Conservation (phyloP, 164 flowering plant species). For the Piper betle region DNA sequence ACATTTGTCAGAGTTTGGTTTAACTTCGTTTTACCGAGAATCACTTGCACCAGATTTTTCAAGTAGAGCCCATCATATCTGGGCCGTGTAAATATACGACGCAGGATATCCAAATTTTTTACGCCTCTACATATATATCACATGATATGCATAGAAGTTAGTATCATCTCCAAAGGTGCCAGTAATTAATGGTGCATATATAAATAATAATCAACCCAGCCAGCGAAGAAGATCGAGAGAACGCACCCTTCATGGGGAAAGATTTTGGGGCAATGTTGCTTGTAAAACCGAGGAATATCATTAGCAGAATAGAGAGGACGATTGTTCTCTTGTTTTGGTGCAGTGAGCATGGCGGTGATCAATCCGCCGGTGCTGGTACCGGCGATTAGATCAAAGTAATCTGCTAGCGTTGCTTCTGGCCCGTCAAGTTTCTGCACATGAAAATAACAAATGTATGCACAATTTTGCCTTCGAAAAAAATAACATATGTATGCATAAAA, state of each 20-base stretch:
- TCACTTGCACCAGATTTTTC: neutral
- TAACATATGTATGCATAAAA: too few species aligned
- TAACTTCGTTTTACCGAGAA: conserved; percentile 8
- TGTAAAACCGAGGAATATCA: conserved; percentile 4
- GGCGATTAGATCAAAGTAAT: conserved; percentile 8
- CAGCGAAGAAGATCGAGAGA: neutral
- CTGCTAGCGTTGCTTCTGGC: conserved; percentile 5
- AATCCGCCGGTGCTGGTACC: conserved; percentile 12
- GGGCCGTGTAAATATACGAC: conserved; percentile 6
- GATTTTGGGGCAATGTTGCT: conserved; percentile 5
- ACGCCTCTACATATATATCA: conserved; percentile 1
- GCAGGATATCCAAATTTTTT: neutral
- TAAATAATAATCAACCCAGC: neutral
- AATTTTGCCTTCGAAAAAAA: too few species aligned
- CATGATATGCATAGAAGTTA: neutral
- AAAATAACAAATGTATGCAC: too few species aligned
- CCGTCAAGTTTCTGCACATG: conserved; percentile 7
- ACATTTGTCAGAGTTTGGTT: conserved; percentile 13
- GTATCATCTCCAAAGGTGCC: neutral
- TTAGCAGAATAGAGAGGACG: conserved; percentile 13
- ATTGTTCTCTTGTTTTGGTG: conserved; percentile 2
- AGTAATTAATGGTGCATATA: neutral
- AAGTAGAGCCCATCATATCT: conserved; percentile 14
- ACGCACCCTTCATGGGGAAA: conserved; percentile 3
- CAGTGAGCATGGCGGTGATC: conserved; percentile 8